Evolutionary conservation across 2,329 filamentous ascomycete species (phyloP).

Genomic region (Fusarium sp.): DNA sequence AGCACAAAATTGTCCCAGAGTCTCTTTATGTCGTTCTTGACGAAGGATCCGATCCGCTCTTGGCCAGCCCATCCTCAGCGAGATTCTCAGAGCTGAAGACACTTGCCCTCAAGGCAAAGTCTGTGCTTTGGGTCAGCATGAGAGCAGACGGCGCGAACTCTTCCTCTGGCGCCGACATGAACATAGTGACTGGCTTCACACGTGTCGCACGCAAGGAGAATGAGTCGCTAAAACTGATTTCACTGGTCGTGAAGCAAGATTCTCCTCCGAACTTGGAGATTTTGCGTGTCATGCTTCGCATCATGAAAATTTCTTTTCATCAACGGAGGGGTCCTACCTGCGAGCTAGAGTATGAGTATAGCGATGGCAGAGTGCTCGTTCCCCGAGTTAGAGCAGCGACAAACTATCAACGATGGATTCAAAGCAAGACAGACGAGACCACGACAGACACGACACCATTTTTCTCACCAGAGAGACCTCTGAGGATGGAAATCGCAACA

Average conservation of each 20-base stretch:
- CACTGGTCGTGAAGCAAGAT: background rate
- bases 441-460: background rate
- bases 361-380: constrained; percentile 1
- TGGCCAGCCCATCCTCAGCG: rapidly evolving
- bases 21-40: constrained; percentile 20
- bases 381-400: background rate
- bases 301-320: constrained; percentile 14
- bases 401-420: background rate
- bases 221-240: background rate
- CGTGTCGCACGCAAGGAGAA: background rate
- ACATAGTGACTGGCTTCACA: background rate
- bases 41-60: background rate
- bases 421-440: background rate
- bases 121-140: constrained; percentile 17
- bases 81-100: background rate
- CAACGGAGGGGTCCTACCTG: constrained; percentile 1
- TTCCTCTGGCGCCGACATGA: background rate
- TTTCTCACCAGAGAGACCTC: background rate
- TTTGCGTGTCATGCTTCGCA: background rate
- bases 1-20: rapidly evolving
- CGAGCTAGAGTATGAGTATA: constrained; percentile 25
- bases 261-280: background rate
- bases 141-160: rapidly evolving
- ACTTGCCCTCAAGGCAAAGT: background rate
- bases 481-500: background rate